Evolutionary conservation across 495 filamentous ascomycete species (phyloP).

Genomic region (Hypoxylon fuscum): DNA sequence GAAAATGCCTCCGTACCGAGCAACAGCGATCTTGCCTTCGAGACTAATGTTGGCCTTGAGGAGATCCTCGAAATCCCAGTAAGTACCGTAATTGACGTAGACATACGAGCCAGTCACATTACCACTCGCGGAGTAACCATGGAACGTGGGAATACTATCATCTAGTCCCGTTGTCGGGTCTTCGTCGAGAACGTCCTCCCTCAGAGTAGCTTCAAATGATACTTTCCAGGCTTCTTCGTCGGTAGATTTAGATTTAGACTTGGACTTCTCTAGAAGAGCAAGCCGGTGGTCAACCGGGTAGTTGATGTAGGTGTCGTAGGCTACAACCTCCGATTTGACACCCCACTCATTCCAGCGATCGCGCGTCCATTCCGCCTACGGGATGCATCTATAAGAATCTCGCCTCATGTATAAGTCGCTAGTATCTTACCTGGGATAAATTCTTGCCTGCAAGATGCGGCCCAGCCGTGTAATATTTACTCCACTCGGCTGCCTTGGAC

Average conservation of each 20-base stretch:
- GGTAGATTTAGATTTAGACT: constrained; percentile 29
- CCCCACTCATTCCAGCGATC: constrained; percentile 88
- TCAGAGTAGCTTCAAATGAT: constrained; percentile 79
- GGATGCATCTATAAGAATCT: constrained; percentile 1
- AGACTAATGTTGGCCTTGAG: constrained; percentile 77
- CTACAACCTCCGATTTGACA: constrained; percentile 72
- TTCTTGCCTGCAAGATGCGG: constrained; percentile 92
- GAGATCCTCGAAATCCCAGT: constrained; percentile 85
- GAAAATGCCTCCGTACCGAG: constrained; percentile 87
- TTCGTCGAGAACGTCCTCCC: constrained; percentile 87
- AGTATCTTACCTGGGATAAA: constrained; percentile 60
- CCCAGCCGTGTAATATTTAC: constrained; percentile 87
- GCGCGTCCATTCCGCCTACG: constrained; percentile 84
- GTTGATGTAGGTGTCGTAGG: constrained; percentile 92
- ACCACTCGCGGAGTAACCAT: constrained; percentile 91
- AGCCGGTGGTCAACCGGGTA: constrained; percentile 84
- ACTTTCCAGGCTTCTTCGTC: constrained; percentile 62
- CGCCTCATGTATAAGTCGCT: neutral
- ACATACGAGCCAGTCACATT: constrained; percentile 85
- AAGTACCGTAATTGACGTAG: constrained; percentile 90
- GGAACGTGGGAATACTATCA: constrained; percentile 88
- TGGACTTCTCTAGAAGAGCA: constrained; percentile 71
- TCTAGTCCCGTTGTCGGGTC: constrained; percentile 77
- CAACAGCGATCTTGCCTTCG: constrained; percentile 85
- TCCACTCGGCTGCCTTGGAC: constrained; percentile 80